These are phyloP conservation scores for Nigrospora oryzae DNA, from an alignment of 2,329 filamentous ascomycete genomes.

Conservation along the genomic window DNA sequence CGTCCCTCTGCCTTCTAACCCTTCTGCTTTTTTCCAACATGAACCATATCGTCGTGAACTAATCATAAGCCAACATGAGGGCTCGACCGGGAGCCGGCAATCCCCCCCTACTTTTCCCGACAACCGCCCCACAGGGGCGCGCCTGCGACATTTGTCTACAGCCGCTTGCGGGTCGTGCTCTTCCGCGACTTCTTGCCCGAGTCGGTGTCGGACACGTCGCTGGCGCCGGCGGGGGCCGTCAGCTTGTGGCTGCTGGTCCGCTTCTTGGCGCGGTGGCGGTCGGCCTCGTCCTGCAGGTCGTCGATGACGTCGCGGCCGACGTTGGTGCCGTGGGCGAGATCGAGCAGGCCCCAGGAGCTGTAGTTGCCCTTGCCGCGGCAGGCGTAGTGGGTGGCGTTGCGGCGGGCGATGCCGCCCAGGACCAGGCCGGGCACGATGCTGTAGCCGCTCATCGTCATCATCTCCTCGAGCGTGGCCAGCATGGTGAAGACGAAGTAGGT, in stretches of 20 bases:
- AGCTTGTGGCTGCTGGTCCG: constrained; percentile 4
- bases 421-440: constrained; percentile 45
- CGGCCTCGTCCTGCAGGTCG: constrained; percentile 45
- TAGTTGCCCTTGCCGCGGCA: constrained; percentile 49
- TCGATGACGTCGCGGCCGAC: constrained; percentile 42
- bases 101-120: too few relatives aligned
- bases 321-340: constrained; percentile 51
- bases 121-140: too few relatives aligned
- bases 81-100: too few relatives aligned
- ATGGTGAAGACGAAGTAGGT: constrained; percentile 60
- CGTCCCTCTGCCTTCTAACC: too few relatives aligned
- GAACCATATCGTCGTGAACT: too few relatives aligned
- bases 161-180: too few relatives aligned
- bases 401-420: constrained; percentile 39
- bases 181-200: too few relatives aligned
- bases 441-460: constrained; percentile 61
- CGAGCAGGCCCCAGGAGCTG: constrained; percentile 52
- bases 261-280: constrained; percentile 43
- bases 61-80: too few relatives aligned
- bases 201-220: too few relatives aligned
- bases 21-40: too few relatives aligned
- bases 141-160: too few relatives aligned
- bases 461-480: constrained; percentile 58
- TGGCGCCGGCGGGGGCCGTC: not conserved
- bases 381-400: constrained; percentile 45